Base-by-base conservation (phyloP, 345 rosid species). In the Luvunga scandens region DNA sequence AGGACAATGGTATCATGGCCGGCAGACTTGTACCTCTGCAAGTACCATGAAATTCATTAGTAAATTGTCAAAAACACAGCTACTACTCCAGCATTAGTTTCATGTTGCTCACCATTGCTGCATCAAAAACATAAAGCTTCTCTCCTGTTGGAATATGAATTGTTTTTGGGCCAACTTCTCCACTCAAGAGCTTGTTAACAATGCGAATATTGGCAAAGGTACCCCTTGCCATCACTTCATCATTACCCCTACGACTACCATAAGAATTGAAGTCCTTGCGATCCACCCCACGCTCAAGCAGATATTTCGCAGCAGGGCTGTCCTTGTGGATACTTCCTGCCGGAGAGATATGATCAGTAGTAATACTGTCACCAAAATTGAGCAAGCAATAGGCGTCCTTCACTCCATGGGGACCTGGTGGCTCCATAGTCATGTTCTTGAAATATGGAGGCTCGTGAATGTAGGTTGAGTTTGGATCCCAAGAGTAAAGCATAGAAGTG, bases 301-400 rank as follows among this genome's bases (percentile, higher is more conserved):
- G 88, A 80, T 73, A 94, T 85, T 86, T 87, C 0, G 97, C 97
- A 70, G 97, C 95, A 2, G 97, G 93, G 81, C 96, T 92, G 71
- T 78, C 90, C 79, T 88, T 90, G 78, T 93, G 91, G 82, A 94
- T 94, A 61, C 90, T 91, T 33, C 97, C 98, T 1, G 97, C 93
- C 2, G 97, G 98, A 62, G 97, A 91, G 81, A 93, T 91, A 81
- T 91, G 98, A 78, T 94, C 97, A 9, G 97, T 93, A 22, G 97
- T 94, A 70, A 94, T 83, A 27, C 97, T 90, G 85, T 93, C 97
- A 34, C 95, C 97, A 48, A 94, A 87, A 64, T 87, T 91, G 33
- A 94, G 88, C 25, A 93, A 85, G 84, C 98, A 93, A 86, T 88
- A 92, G 24, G 97, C 95, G 76, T 91, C 94, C 79, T 89, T 93